phyloP scores from a whole-genome alignment of 345 rosid genomes.

The Populus davidiana region DNA sequence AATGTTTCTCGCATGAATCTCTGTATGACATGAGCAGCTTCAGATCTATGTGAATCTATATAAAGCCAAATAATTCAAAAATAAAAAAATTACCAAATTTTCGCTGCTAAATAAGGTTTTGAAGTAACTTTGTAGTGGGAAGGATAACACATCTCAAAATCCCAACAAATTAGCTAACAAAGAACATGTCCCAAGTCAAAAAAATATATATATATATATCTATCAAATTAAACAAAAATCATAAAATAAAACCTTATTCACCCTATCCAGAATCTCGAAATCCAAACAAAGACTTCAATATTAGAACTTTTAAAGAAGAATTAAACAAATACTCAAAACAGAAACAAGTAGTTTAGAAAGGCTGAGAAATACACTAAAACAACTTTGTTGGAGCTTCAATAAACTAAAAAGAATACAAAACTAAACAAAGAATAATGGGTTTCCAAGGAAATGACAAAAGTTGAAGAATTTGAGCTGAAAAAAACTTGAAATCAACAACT shows the following conservation, averaged over 20 bases:
- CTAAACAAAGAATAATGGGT: slow-evolving; percentile 16
- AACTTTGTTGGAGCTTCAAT: slow-evolving; percentile 43
- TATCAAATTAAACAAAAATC: slow-evolving; percentile 5
- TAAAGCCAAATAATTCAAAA: slow-evolving; percentile 10
- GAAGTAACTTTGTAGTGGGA: slow-evolving; percentile 3
- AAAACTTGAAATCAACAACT: slow-evolving; percentile 17
- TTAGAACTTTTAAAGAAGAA: slow-evolving; percentile 5
- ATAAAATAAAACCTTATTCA: not conserved
- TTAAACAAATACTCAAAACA: slow-evolving; percentile 13
- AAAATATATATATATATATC: not conserved
- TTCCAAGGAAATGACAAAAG: slow-evolving; percentile 6
- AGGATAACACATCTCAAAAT: slow-evolving; percentile 7
- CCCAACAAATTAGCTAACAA: slow-evolving; percentile 11
- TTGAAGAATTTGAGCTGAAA: slow-evolving; percentile 20
- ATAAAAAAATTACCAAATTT: not conserved
- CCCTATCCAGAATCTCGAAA: slow-evolving; percentile 12
- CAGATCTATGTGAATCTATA: slow-evolving; percentile 30
- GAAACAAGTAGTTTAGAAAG: slow-evolving; percentile 5
- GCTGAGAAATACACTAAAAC: slow-evolving; percentile 16
- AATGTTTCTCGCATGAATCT: slow-evolving; percentile 37
- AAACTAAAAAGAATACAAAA: slow-evolving; percentile 28
- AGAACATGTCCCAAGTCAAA: slow-evolving; percentile 21
- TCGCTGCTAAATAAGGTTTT: not conserved
- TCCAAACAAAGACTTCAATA: slow-evolving; percentile 4
- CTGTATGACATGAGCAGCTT: slow-evolving; percentile 28